Conservation (phyloP, 352 stramenopile genomes). For the Globisporangium acanthophoron region DNA sequence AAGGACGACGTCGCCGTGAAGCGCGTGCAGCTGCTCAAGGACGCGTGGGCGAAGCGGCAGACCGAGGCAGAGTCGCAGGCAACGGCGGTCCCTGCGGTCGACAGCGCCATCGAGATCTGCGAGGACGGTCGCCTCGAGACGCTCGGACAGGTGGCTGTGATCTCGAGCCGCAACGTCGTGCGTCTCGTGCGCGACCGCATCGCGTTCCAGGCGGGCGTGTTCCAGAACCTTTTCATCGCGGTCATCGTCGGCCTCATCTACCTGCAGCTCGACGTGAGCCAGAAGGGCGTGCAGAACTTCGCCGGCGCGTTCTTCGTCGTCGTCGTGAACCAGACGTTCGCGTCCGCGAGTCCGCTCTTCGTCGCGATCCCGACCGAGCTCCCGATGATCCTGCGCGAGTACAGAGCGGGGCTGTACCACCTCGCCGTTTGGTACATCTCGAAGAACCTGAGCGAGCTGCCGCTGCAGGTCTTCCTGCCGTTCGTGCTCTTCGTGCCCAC, state of each 20-base stretch:
- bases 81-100: background rate
- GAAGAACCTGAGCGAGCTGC: conserved; percentile 34
- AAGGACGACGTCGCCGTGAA: conserved; percentile 9
- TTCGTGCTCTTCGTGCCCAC: conserved; percentile 19
- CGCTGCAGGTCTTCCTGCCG: conserved; percentile 26
- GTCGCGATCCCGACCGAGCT: conserved; percentile 27
- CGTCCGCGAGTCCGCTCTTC: conserved; percentile 21
- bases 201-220: conserved; percentile 21
- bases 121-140: conserved; percentile 5
- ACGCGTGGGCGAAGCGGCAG: conserved; percentile 12
- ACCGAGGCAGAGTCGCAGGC: too few species aligned
- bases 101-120: background rate
- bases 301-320: conserved; percentile 36
- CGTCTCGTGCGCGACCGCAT: conserved; percentile 25
- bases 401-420: conserved; percentile 28
- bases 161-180: conserved; percentile 24
- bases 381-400: conserved; percentile 30
- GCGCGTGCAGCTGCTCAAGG: conserved; percentile 16
- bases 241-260: conserved; percentile 30
- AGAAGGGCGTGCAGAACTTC: conserved; percentile 29
- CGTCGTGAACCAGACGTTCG: conserved; percentile 23
- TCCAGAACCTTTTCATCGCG: conserved; percentile 25
- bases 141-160: conserved; percentile 13
- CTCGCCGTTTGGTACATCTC: conserved; percentile 25
- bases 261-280: conserved; percentile 19